Percentiles rank a stretch among this genome's conserved stretches.
Conservation (phyloP, 202 grass and related monocot genomes). For the Schoenoplectus tabernaemontani region DNA sequence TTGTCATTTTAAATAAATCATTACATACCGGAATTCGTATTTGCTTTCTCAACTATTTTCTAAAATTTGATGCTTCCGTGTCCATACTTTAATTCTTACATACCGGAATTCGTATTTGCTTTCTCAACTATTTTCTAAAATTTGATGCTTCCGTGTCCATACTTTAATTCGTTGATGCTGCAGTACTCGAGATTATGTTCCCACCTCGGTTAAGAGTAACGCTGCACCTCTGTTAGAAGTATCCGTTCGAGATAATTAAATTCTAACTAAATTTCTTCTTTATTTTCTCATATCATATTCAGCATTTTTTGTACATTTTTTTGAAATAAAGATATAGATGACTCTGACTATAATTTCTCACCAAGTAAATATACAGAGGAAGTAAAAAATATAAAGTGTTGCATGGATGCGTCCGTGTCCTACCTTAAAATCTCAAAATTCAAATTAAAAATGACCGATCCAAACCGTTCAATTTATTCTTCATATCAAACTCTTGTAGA, state of each 20-base stretch:
- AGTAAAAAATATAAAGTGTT: no score
- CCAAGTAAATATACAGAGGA: no score
- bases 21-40: not conserved
- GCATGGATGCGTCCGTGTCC: no score
- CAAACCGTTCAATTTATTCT: no score
- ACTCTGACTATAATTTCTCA: no score
- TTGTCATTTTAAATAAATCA: slow-evolving; percentile 21
- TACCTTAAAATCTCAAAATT: no score
- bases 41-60: slow-evolving; percentile 17
- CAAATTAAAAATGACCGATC: no score
- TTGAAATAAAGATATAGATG: no score
- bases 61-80: not conserved
- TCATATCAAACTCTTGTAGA: no score
- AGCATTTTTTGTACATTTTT: not conserved
- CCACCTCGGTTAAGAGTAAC: no score
- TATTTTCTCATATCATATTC: not conserved
- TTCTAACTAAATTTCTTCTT: not conserved
- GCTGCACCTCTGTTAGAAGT: not conserved
- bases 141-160: not conserved
- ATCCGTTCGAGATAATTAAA: not conserved
- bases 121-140: slow-evolving; percentile 20
- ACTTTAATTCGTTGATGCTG: not conserved
- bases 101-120: not conserved
- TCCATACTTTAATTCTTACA: not conserved
- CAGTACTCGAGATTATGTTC: not conserved